These are phyloP conservation scores for Tulasnella sp. DNA, from an alignment of 768 basidiomycete species.

Conservation along the genomic window DNA sequence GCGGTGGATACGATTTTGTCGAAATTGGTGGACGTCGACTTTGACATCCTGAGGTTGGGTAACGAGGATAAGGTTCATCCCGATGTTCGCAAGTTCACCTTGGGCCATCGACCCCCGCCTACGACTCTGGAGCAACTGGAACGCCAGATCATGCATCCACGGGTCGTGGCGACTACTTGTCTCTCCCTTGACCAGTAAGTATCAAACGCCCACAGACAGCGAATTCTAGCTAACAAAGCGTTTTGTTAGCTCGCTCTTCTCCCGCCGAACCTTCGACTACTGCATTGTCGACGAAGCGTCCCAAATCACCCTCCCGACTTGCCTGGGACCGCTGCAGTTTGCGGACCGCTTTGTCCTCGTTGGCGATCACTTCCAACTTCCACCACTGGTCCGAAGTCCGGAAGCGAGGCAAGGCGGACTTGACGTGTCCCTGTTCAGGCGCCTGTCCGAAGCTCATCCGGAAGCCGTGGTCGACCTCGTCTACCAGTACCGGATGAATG, in stretches of 20 bases:
- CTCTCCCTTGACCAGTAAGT: conserved; percentile 89
- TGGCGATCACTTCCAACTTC: conserved; percentile 95
- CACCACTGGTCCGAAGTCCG: conserved; percentile 78
- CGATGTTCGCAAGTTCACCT: conserved; percentile 61
- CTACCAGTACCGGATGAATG: conserved; percentile 94
- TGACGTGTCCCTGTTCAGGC: conserved; percentile 82
- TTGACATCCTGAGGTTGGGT: conserved; percentile 75
- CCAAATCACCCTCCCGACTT: conserved; percentile 93
- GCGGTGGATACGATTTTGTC: conserved; percentile 95
- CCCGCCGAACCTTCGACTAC: conserved; percentile 79
- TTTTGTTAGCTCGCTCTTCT: conserved; percentile 66
- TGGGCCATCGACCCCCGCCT: conserved; percentile 48
- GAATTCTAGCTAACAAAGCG: not conserved
- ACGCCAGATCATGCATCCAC: conserved; percentile 72
- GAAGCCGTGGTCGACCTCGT: conserved; percentile 76
- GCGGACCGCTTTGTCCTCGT: conserved; percentile 90
- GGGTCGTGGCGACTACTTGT: conserved; percentile 94
- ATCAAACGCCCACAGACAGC: not conserved
- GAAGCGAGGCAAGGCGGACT: conserved; percentile 77
- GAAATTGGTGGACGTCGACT: conserved; percentile 61
- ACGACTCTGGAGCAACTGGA: conserved; percentile 77
- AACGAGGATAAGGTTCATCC: conserved; percentile 92
- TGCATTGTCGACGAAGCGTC: conserved; percentile 99
- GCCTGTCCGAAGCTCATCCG: conserved; percentile 80
- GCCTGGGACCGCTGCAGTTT: conserved; percentile 84